Conservation (phyloP, 75 land plant species). For the Azolla pinnata region DNA sequence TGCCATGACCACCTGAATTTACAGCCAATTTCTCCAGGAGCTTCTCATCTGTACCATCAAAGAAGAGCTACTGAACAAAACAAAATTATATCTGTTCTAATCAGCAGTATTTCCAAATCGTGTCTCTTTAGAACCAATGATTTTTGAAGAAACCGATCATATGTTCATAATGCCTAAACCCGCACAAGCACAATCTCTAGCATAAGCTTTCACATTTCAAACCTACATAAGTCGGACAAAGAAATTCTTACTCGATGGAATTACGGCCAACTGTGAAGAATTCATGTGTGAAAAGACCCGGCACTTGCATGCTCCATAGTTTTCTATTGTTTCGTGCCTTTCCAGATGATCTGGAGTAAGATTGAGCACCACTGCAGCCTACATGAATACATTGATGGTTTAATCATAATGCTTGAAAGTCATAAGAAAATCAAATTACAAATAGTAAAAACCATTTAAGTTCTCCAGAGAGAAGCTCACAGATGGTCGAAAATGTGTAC, state of each 20-base stretch:
- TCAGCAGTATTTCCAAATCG: too few relatives aligned
- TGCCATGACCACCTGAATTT: constrained; percentile 16
- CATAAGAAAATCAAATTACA: too few relatives aligned
- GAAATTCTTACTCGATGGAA: constrained; percentile 37
- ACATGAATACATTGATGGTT: too few relatives aligned
- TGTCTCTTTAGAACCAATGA: too few relatives aligned
- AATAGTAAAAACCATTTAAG: too few relatives aligned
- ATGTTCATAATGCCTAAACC: not conserved
- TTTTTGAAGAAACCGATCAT: too few relatives aligned
- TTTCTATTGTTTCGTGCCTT: constrained; percentile 53
- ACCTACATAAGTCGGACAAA: not conserved
- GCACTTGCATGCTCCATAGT: constrained; percentile 48
- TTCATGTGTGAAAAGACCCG: constrained; percentile 47
- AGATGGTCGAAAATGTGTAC: constrained; percentile 29
- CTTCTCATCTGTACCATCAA: constrained; percentile 38
- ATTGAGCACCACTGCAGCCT: constrained; percentile 56
- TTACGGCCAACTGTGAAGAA: constrained; percentile 31
- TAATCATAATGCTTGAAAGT: too few relatives aligned
- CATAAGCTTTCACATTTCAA: not conserved
- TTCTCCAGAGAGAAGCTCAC: too few relatives aligned
- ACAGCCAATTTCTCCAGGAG: constrained; percentile 25
- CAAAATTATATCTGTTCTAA: too few relatives aligned
- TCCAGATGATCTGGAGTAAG: constrained; percentile 68
- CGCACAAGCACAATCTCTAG: not conserved
- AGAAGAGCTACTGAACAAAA: too few relatives aligned